Base-by-base conservation (phyloP, 2,329 filamentous ascomycete genomes). In the Cladophialophora exuberans region DNA sequence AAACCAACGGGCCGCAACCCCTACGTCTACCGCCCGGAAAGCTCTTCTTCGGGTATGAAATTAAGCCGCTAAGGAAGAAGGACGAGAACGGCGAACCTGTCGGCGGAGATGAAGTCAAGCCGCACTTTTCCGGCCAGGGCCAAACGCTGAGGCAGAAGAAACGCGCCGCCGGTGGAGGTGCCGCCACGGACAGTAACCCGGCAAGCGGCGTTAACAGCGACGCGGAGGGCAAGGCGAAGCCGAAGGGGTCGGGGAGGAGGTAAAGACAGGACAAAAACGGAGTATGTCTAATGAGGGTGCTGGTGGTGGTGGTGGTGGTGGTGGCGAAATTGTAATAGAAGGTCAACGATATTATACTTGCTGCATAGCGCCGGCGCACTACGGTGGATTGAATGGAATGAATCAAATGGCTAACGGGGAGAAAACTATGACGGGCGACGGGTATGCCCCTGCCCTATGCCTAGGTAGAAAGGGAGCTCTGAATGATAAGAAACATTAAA, bases 31-130 rank as follows among this genome's bases (percentile, higher is more conserved):
- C 90, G 0, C 87, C 89, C 0, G 94, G 94, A 66, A 96, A 97
- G 73, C 79, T 99, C 3, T 99, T 99, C 78, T 96, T 99, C 61
- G 94, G 94, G 2, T 99, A 97, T 67, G 88, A 96, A 67, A 82
- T 96, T 69, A 96, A 88, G 71, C 93, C 93, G 0, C 79, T 95
- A 36, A 92, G 90, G 76, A 89, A 89, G 6, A 84, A 87, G 54
- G 87, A 84, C 30, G 84, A 90, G 54, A 85, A 84, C 68, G 83
- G 84, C 47, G 79, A 85, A 57, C 84, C 87, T 56, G 81, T 84
- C 31, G 67, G 73, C 13, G 82, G 84, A 58, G 79, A 84, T n/a
- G 79, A 82, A 3, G 79, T 80, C 56, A 83, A 84, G 61, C 87
- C 87, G n/a, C 84, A 85, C 63, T 96, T 96, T 72, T 84, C 86